phyloP scores from a whole-genome alignment of 2,329 filamentous ascomycete species.

The Incumbomyces lentus region DNA sequence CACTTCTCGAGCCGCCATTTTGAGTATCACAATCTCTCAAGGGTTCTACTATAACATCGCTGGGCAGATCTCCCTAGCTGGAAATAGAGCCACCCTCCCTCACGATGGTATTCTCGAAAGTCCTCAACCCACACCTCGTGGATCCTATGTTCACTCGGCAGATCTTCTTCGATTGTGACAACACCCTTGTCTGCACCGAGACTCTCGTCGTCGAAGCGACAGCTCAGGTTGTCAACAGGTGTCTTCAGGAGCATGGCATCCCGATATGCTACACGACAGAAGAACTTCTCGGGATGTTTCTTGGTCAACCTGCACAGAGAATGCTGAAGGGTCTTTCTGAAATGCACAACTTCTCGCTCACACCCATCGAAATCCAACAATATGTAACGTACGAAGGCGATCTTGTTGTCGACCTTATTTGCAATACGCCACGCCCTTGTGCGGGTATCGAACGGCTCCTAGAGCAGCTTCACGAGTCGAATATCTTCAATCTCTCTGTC shows the following conservation, averaged over 20 bases:
- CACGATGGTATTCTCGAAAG: not conserved
- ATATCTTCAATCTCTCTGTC: conserved; percentile 65
- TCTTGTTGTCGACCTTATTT: conserved; percentile 70
- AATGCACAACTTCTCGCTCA: conserved; percentile 64
- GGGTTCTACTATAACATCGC: too few relatives aligned
- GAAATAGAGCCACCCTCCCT: not conserved
- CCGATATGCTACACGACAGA: conserved; percentile 64
- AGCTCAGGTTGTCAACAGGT: conserved; percentile 78
- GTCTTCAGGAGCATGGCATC: conserved; percentile 58
- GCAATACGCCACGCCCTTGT: conserved; percentile 57
- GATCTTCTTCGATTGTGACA: conserved; percentile 66
- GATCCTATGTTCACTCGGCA: conserved; percentile 25
- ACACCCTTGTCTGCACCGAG: conserved; percentile 88
- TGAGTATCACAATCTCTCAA: too few relatives aligned
- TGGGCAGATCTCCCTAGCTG: too few relatives aligned
- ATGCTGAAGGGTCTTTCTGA: conserved; percentile 71
- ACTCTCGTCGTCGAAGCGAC: conserved; percentile 85
- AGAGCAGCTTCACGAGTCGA: conserved; percentile 49
- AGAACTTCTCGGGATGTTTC: conserved; percentile 72
- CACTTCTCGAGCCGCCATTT: too few relatives aligned
- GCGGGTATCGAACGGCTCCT: conserved; percentile 58
- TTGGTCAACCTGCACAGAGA: conserved; percentile 88
- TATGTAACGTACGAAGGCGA: conserved; percentile 73
- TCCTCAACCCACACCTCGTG: too few relatives aligned
- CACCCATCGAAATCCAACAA: conserved; percentile 55